These are phyloP conservation scores for Dictyostelium capitatum DNA, from an alignment of 78 protist species.

Conservation along the genomic window DNA sequence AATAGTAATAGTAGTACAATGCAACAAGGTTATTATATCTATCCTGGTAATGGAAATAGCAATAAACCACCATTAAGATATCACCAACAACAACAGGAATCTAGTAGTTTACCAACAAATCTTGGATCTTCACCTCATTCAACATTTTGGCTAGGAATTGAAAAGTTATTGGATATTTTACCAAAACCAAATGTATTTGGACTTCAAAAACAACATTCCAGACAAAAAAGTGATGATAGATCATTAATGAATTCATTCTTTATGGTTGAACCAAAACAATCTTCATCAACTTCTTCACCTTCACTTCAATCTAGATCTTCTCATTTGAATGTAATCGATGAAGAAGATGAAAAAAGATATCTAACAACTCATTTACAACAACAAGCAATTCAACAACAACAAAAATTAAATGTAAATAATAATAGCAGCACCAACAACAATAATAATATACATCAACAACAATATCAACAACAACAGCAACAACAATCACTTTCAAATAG, in stretches of 20 bases:
- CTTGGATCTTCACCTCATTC: conserved; percentile 28
- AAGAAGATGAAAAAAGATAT: background rate
- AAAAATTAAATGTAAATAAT: background rate
- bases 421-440: background rate
- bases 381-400: background rate
- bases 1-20: background rate
- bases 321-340: background rate
- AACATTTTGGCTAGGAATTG: conserved; percentile 61
- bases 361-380: background rate
- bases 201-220: background rate
- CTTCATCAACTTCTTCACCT: background rate
- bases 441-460: background rate
- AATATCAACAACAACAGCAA: background rate
- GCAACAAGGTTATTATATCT: conserved; percentile 1
- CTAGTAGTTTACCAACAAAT: background rate
- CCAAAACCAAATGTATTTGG: conserved; percentile 69
- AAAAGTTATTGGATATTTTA: conserved; percentile 63
- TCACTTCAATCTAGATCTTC: background rate
- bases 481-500: background rate
- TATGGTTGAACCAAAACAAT: conserved; percentile 21
- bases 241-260: conserved; percentile 45
- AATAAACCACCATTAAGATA: background rate
- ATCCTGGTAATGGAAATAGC: background rate
- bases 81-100: background rate
- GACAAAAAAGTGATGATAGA: conserved; percentile 6